A percentile compares a stretch with the other conserved stretches of the same genome.
Conservation (phyloP, 257 asterid species). For the Thymus quinquecostatus region DNA sequence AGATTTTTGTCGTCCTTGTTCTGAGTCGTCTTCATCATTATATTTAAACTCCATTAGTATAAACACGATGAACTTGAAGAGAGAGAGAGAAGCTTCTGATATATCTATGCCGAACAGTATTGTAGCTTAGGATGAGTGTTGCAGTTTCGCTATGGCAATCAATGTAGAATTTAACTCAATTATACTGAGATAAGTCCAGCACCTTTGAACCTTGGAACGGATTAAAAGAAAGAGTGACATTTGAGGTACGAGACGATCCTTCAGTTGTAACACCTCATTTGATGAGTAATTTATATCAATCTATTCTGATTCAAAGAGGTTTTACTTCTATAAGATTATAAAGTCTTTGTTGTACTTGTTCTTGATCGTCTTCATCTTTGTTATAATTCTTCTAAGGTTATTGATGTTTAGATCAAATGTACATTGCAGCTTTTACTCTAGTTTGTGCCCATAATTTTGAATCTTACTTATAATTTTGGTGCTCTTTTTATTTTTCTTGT, state of each 20-base stretch:
- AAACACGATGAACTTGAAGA: too few species aligned
- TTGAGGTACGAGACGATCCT: background rate
- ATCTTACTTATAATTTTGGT: background rate
- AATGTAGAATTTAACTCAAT: too few species aligned
- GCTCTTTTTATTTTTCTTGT: too few species aligned
- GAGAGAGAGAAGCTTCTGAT: too few species aligned
- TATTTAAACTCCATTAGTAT: too few species aligned
- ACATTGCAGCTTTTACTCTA: background rate
- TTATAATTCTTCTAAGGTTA: background rate
- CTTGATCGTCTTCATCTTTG: background rate
- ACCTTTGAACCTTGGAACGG: too few species aligned
- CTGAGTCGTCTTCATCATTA: background rate
- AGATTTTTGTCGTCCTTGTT: conserved; percentile 15
- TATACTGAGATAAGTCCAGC: too few species aligned
- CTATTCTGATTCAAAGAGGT: background rate
- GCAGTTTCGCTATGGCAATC: too few species aligned
- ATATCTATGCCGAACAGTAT: too few species aligned
- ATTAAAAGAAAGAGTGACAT: too few species aligned
- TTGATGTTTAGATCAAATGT: background rate
- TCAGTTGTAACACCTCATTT: conserved; percentile 16
- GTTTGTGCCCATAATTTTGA: background rate
- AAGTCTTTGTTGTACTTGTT: conserved; percentile 16
- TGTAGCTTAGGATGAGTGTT: too few species aligned
- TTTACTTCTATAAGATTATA: conserved; percentile 22
- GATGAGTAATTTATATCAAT: conserved; percentile 22